Evolutionary conservation across 2,329 filamentous ascomycete genomes (phyloP).

Genomic region (Trichoderma brevicompactum): DNA sequence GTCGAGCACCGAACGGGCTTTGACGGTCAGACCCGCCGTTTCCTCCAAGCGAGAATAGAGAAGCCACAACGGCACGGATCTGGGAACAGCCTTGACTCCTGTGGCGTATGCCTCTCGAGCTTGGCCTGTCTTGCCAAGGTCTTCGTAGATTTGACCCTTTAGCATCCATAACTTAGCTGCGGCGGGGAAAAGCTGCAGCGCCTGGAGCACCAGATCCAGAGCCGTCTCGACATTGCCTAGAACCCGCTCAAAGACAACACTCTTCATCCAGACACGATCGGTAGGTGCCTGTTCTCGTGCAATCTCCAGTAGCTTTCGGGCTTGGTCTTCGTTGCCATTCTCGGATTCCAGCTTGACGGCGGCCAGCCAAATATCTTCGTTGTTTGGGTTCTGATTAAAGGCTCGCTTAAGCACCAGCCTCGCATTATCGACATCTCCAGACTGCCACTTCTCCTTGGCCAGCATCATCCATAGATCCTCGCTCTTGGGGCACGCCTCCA

Average conservation of each 20-base stretch:
- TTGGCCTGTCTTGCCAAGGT: constrained; percentile 75
- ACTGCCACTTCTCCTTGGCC: constrained; percentile 91
- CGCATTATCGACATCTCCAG: constrained; percentile 84
- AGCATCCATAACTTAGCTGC: constrained; percentile 96
- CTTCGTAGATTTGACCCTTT: constrained; percentile 97
- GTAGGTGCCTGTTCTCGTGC: constrained; percentile 90
- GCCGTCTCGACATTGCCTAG: constrained; percentile 78
- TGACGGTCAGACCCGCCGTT: constrained; percentile 78
- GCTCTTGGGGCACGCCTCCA: constrained; percentile 88
- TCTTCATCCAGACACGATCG: constrained; percentile 97
- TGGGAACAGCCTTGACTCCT: constrained; percentile 84
- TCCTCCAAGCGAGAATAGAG: constrained; percentile 89
- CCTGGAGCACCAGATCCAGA: constrained; percentile 84
- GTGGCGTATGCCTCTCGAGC: constrained; percentile 88
- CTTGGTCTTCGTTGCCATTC: constrained; percentile 79
- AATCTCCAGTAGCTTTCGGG: constrained; percentile 77
- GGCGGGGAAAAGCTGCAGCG: constrained; percentile 81
- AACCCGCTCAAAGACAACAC: constrained; percentile 89
- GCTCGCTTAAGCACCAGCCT: constrained; percentile 83
- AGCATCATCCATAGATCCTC: constrained; percentile 96
- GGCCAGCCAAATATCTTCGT: constrained; percentile 96
- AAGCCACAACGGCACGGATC: constrained; percentile 86
- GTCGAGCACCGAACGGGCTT: constrained; percentile 92
- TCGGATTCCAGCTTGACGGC: constrained; percentile 97
- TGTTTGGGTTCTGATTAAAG: constrained; percentile 94